phyloP scores from a whole-genome alignment of 108 stramenopile species.

The Skeletonema marinoi region DNA sequence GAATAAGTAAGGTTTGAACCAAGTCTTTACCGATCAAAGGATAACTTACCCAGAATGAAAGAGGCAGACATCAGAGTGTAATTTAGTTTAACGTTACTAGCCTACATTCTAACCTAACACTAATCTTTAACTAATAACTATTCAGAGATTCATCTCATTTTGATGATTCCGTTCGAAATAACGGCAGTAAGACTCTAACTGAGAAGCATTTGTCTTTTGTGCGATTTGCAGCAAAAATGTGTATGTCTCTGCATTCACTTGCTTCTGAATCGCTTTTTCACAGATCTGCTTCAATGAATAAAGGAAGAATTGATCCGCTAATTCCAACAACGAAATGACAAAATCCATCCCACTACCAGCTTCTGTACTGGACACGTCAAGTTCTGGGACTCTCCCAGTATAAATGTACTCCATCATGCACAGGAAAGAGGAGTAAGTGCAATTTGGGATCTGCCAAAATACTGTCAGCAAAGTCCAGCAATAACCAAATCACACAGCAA shows the following conservation, averaged over 20 bases:
- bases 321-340: constrained; percentile 78
- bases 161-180: constrained; percentile 79
- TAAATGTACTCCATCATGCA: constrained; percentile 94
- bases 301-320: constrained; percentile 94
- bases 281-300: constrained; percentile 91
- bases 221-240: constrained; percentile 77
- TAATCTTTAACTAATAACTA: neutral
- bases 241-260: constrained; percentile 72
- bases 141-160: neutral
- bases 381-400: constrained; percentile 70
- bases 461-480: neutral
- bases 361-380: constrained; percentile 37
- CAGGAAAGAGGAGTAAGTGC: constrained; percentile 77
- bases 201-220: constrained; percentile 82
- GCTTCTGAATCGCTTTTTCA: constrained; percentile 68
- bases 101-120: constrained; percentile 1
- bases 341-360: constrained; percentile 44
- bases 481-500: neutral
- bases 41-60: no score
- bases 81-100: no score
- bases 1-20: no score
- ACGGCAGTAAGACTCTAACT: constrained; percentile 80
- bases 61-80: no score
- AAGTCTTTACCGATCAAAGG: no score
- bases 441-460: constrained; percentile 68